Conservation (phyloP, 1,139 yeast species). For the Geotrichum cucujoidarum region DNA sequence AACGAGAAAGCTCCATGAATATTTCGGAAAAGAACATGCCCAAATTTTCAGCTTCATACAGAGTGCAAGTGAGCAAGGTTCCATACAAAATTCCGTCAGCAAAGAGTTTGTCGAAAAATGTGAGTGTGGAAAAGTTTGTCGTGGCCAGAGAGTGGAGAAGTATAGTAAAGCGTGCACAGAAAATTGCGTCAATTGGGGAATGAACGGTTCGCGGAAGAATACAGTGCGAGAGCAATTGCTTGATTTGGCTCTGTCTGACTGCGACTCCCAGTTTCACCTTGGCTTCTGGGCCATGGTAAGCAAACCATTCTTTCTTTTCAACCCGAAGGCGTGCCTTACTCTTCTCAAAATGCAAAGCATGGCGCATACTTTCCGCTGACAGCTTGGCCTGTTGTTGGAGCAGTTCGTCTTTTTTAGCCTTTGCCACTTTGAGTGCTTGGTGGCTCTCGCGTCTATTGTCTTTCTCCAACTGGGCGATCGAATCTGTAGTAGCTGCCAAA, state of each 20-base stretch:
- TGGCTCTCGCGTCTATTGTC: constrained; percentile 18
- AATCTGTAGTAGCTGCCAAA: constrained; percentile 17
- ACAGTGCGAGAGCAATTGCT: constrained; percentile 56
- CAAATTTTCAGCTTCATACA: constrained; percentile 74
- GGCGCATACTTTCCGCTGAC: constrained; percentile 33
- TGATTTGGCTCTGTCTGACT: constrained; percentile 31
- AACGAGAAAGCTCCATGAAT: constrained; percentile 44
- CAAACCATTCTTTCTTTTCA: constrained; percentile 38
- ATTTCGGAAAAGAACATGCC: constrained; percentile 68
- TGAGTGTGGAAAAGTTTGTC: constrained; percentile 43
- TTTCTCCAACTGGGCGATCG: constrained; percentile 18
- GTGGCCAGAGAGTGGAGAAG: constrained; percentile 44
- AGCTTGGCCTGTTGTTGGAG: constrained; percentile 27
- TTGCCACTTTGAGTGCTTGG: constrained; percentile 19
- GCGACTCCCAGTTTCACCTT: constrained; percentile 29
- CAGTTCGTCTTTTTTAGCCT: constrained; percentile 24
- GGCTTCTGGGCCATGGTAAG: constrained; percentile 21
- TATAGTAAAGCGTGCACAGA: constrained; percentile 57
- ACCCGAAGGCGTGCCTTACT: constrained; percentile 32
- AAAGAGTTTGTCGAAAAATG: constrained; percentile 49
- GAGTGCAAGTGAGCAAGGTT: constrained; percentile 64
- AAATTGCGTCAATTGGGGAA: constrained; percentile 83
- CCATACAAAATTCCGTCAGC: constrained; percentile 49
- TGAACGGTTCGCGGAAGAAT: constrained; percentile 71
- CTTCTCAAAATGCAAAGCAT: constrained; percentile 35